A percentile compares a stretch with the other conserved stretches of the same genome.
Conservation (phyloP, 768 basidiomycete species). For the Agrocybe chaxingu region DNA sequence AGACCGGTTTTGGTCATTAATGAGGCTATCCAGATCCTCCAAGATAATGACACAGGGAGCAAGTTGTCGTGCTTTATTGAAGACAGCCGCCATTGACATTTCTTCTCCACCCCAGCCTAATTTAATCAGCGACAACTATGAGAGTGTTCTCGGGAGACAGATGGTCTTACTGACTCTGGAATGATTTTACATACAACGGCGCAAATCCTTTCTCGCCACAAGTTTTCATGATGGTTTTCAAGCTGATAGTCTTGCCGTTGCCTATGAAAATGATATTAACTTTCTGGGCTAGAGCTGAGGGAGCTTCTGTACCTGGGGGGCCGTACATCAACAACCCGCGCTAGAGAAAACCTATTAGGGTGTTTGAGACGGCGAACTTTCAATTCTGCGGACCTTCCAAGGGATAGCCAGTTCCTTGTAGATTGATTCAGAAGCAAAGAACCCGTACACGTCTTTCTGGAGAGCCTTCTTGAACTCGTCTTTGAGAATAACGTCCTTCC, state of each 20-base stretch:
- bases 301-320: slow-evolving; percentile 53
- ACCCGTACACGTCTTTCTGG: slow-evolving; percentile 74
- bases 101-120: slow-evolving; percentile 63
- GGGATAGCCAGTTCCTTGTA: slow-evolving; percentile 77
- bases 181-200: slow-evolving; percentile 81
- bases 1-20: slow-evolving; percentile 74
- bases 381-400: slow-evolving; percentile 60
- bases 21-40: slow-evolving; percentile 68
- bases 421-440: slow-evolving; percentile 70
- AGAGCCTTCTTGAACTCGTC: slow-evolving; percentile 63
- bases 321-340: slow-evolving; percentile 83
- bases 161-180: slow-evolving; percentile 47
- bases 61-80: slow-evolving; percentile 67
- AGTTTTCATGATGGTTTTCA: slow-evolving; percentile 80
- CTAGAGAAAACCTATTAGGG: slow-evolving; percentile 28
- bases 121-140: not conserved
- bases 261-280: slow-evolving; percentile 33
- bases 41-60: slow-evolving; percentile 65
- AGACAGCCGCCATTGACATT: slow-evolving; percentile 61
- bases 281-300: not conserved
- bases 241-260: slow-evolving; percentile 81
- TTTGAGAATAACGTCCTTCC: slow-evolving; percentile 74
- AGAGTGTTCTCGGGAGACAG: not conserved
- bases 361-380: not conserved
- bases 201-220: slow-evolving; percentile 59